These are phyloP conservation scores for Vanderwaltozyma verrucispora DNA, from an alignment of 805 yeast species.

Conservation along the genomic window DNA sequence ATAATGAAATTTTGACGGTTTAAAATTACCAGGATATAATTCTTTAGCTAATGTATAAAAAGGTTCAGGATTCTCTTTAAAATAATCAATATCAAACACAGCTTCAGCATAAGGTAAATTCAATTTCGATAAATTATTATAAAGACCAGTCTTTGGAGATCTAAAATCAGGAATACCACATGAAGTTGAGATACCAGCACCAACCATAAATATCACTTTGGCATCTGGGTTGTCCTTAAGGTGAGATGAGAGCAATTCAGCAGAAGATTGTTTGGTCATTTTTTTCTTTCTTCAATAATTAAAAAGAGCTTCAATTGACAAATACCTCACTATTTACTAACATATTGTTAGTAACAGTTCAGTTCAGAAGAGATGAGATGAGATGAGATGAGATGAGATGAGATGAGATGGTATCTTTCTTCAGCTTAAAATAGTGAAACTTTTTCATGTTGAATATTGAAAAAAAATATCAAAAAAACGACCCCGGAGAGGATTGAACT, in stretches of 20 bases:
- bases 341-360: too few relatives aligned
- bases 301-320: too few relatives aligned
- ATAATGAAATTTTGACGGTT: constrained; percentile 75
- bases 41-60: constrained; percentile 79
- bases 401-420: too few relatives aligned
- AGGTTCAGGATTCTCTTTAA: constrained; percentile 65
- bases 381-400: too few relatives aligned
- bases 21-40: constrained; percentile 76
- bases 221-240: constrained; percentile 16
- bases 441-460: too few relatives aligned
- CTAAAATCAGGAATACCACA: constrained; percentile 96
- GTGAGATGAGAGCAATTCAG: not conserved
- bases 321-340: too few relatives aligned
- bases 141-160: constrained; percentile 81
- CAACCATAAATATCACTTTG: constrained; percentile 59
- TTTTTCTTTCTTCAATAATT: not conserved
- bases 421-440: too few relatives aligned
- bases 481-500: constrained; percentile 52
- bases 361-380: too few relatives aligned
- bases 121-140: constrained; percentile 63
- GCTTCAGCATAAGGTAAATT: constrained; percentile 91
- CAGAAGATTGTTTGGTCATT: not conserved
- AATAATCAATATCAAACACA: constrained; percentile 82
- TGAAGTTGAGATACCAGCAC: constrained; percentile 90
- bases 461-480: constrained; percentile 24